These are phyloP conservation scores for Candida dendrica DNA, from an alignment of 805 yeast genomes.

Conservation along the genomic window DNA sequence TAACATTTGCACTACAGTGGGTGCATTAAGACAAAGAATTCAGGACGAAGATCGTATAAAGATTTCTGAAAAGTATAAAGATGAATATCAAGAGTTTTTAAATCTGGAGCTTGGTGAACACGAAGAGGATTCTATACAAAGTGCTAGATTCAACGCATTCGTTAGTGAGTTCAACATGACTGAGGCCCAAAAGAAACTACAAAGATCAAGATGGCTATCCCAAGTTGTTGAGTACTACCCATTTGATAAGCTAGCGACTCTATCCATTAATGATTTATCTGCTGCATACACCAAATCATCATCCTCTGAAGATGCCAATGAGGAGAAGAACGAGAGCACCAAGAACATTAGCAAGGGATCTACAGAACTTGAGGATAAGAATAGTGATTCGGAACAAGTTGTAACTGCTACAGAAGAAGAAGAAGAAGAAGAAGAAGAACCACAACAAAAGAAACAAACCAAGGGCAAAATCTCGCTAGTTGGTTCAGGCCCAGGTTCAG, in stretches of 20 bases:
- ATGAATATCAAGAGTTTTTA: conserved; percentile 20
- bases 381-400: conserved; percentile 32
- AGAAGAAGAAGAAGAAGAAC: too few relatives aligned
- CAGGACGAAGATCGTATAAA: conserved; percentile 42
- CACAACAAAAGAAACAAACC: conserved; percentile 1
- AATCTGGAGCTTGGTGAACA: conserved; percentile 42
- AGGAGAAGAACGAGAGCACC: not conserved
- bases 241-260: conserved; percentile 48
- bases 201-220: conserved; percentile 75
- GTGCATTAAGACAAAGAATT: conserved; percentile 51
- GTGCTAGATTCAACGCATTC: conserved; percentile 50
- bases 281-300: conserved; percentile 45
- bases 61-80: conserved; percentile 14
- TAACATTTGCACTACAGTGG: conserved; percentile 60
- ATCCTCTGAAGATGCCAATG: conserved; percentile 8
- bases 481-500: conserved; percentile 92
- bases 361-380: conserved; percentile 32
- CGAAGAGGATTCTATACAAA: conserved; percentile 66
- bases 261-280: conserved; percentile 54
- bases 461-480: conserved; percentile 70
- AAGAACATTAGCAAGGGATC: not conserved
- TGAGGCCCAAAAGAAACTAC: conserved; percentile 41
- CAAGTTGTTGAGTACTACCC: conserved; percentile 93
- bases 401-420: not conserved
- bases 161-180: conserved; percentile 53